These are phyloP conservation scores for Oryza longistaminata DNA, from an alignment of 176 grass and related monocot genomes.

Conservation along the genomic window DNA sequence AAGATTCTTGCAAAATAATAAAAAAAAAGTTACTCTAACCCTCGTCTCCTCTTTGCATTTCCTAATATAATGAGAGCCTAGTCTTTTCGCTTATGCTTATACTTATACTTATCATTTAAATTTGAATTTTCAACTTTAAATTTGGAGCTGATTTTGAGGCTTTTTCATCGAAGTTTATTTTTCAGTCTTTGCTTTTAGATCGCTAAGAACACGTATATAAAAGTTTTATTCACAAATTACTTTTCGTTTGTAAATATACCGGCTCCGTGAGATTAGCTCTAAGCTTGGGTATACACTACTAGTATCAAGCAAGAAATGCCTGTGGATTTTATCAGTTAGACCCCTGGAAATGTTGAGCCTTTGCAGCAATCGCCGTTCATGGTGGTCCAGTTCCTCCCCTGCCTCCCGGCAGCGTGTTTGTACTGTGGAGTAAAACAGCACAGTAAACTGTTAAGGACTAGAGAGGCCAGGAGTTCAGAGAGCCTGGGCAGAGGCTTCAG, in stretches of 20 bases:
- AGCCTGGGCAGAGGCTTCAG: slow-evolving; percentile 1
- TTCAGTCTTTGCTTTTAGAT: no score
- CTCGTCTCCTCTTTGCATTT: background rate
- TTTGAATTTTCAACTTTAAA: no score
- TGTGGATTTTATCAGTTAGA: background rate
- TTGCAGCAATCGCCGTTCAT: background rate
- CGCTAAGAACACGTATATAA: no score
- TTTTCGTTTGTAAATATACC: no score
- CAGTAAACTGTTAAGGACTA: background rate
- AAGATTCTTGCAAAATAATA: background rate
- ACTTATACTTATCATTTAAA: no score
- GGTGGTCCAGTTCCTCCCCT: slow-evolving; percentile 8
- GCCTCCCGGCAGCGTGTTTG: background rate
- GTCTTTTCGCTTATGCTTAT: no score
- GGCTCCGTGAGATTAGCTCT: background rate
- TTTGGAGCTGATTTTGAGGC: no score
- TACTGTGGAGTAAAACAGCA: background rate
- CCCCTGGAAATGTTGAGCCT: background rate
- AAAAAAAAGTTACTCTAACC: background rate
- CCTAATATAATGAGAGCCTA: background rate
- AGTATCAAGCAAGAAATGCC: background rate
- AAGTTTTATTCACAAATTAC: no score
- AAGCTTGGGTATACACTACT: background rate
- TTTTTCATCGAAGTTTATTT: no score
- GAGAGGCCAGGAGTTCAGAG: slow-evolving; percentile 4